A percentile compares a stretch with the other conserved stretches of the same genome.
Evolutionary conservation across 2,329 filamentous ascomycete genomes (phyloP).

Genomic region (Conoideocrella luteorostrata): DNA sequence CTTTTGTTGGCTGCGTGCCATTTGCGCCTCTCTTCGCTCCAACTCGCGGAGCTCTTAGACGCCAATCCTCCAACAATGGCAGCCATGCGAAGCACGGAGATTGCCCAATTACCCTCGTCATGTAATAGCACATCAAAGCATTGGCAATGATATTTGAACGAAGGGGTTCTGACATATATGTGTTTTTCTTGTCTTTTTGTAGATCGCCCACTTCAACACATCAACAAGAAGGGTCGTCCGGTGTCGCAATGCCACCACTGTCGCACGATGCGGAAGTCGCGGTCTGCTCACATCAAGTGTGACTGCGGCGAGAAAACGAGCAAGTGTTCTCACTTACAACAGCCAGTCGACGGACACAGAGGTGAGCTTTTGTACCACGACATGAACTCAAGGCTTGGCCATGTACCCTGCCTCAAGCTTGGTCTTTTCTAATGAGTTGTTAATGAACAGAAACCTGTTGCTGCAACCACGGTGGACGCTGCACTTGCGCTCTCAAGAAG

Average conservation of each 20-base stretch:
- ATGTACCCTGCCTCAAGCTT: conserved; percentile 7
- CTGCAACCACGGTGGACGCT: conserved; percentile 63
- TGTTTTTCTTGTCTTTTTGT: conserved; percentile 3
- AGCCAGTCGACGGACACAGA: conserved; percentile 51
- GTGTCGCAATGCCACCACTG: conserved; percentile 98
- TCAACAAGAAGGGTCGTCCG: conserved; percentile 95
- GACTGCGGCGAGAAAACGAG: conserved; percentile 92
- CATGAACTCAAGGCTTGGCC: background rate
- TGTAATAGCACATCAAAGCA: no score
- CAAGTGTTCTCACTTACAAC: conserved; percentile 56
- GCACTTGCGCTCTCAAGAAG: conserved; percentile 59
- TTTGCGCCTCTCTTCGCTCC: background rate
- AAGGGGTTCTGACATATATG: no score
- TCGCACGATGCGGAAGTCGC: conserved; percentile 91
- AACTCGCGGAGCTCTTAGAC: no score
- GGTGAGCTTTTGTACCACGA: conserved; percentile 35
- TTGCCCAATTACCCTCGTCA: no score
- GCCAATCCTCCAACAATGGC: no score
- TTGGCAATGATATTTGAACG: no score
- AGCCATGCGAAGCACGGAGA: no score
- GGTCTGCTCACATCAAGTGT: conserved; percentile 90
- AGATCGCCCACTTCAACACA: conserved; percentile 90
- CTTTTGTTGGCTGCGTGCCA: background rate
- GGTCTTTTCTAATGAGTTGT: conserved; percentile 10
- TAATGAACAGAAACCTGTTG: conserved; percentile 54